A percentile compares a stretch with the other conserved stretches of the same genome.
These are phyloP conservation scores for Xylariaceae sp. DNA, from an alignment of 2,329 filamentous ascomycete species.

Conservation along the genomic window DNA sequence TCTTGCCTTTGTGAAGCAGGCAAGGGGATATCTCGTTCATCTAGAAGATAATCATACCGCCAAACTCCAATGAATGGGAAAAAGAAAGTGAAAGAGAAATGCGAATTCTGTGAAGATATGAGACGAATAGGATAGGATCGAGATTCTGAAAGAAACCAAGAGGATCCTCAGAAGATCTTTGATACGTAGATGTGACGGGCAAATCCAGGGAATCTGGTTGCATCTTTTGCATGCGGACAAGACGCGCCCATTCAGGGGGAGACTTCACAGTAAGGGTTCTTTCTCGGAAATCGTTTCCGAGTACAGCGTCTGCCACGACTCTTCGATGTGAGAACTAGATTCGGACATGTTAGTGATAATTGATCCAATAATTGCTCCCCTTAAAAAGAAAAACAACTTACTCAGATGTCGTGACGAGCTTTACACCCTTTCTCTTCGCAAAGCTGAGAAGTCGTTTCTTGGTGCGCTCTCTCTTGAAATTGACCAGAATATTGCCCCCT, in stretches of 20 bases:
- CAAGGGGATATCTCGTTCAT: constrained; percentile 13
- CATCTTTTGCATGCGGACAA: neutral
- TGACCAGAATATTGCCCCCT: constrained; percentile 44
- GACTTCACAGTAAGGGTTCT: constrained; percentile 16
- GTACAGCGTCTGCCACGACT: constrained; percentile 28
- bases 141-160: too few species aligned
- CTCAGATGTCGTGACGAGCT: constrained; percentile 37
- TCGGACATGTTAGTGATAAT: neutral
- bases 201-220: neutral
- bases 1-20: constrained; percentile 5
- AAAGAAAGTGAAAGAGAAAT: neutral
- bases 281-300: constrained; percentile 27
- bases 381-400: constrained; percentile 31
- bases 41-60: constrained; percentile 8
- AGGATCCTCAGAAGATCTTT: too few species aligned
- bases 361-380: neutral
- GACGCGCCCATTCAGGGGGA: neutral
- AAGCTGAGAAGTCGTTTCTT: constrained; percentile 49
- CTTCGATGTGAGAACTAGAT: constrained; percentile 25
- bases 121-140: too few species aligned
- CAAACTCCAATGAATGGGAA: constrained; percentile 12
- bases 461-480: constrained; percentile 49
- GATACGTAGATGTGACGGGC: too few species aligned
- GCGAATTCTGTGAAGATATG: neutral
- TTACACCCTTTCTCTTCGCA: constrained; percentile 40